Evolutionary conservation across 31 red algal genomes (phyloP), one percentile per base, ranked within the genome.

Genomic region (Odonthalia washingtoniensis): DNA sequence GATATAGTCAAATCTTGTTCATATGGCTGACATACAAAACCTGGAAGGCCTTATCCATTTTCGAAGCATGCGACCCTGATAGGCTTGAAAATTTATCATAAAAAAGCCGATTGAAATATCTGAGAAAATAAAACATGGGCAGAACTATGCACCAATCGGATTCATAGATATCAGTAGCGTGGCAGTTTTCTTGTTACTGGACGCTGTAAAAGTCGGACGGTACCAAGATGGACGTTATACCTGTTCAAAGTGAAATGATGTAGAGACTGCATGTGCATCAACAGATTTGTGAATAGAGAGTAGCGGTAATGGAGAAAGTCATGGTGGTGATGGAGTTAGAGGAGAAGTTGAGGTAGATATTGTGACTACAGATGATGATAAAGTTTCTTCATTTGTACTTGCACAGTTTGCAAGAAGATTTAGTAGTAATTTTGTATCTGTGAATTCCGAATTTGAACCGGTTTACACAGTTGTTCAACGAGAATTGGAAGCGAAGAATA

Each of bases 11-110:
- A 5, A 4, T 46, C 75, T 60, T 92, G 90, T 39, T 62, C 44
- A 27, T 92, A 82, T 62, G 90, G 90, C 24, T 84, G 78, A 62
- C 90, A 92, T 52, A 40, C 64, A 37, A 57, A 72, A 65, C 72
- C 90, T 1, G 75, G 77, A 38, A 44, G 82, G 40, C 65, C 82
- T 32, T 86, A 86, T 38, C 81, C 33, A 84, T 92, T n/a, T 82
- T 62, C 86, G 73, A 92, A 36, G 18, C 86, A 24, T 81, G 90
- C 16, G 41, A 80, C 76, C n/a, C 53, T 32, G 32, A 46, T 43
- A 3, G 82, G n/a, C 40, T 92, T 33, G 39, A 52, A 12, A 80
- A 73, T 16, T 65, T 86, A 12, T 57, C 45, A 86, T 92, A 43
- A 17, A 30, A 6, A 62, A 61, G 18, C 82, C 90, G 14, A 81